Evolutionary conservation across 2,329 filamentous ascomycete genomes (phyloP).

Genomic region (Ophiocordyceps robertsii): DNA sequence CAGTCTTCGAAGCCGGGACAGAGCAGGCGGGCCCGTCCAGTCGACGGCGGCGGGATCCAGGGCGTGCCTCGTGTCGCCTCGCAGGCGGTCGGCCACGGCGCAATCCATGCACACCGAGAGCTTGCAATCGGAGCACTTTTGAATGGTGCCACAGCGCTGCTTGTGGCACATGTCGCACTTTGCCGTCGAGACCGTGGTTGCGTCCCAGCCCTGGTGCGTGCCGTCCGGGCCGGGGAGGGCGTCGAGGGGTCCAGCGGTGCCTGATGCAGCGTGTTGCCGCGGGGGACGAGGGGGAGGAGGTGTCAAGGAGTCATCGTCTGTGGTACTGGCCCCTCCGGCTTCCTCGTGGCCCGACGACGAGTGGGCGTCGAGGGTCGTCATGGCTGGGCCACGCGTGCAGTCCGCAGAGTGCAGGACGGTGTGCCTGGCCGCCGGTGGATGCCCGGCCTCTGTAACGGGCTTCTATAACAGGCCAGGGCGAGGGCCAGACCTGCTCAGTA

Average conservation of each 20-base stretch:
- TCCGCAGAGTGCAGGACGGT: too few relatives aligned
- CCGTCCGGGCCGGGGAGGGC: slow-evolving; percentile 1
- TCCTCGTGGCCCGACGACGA: too few relatives aligned
- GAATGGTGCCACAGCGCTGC: slow-evolving; percentile 10
- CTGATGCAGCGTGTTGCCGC: neutral
- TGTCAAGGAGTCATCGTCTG: too few relatives aligned
- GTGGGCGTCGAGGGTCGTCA: too few relatives aligned
- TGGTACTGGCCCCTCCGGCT: too few relatives aligned
- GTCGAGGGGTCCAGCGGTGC: neutral
- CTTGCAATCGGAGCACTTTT: slow-evolving; percentile 11
- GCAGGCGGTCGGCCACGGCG: slow-evolving; percentile 5
- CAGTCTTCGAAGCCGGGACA: neutral
- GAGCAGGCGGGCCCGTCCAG: slow-evolving; percentile 5
- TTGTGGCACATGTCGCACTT: slow-evolving; percentile 13
- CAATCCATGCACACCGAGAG: slow-evolving; percentile 11
- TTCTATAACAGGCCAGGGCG: too few relatives aligned
- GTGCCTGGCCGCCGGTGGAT: too few relatives aligned
- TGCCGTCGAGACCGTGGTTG: slow-evolving; percentile 9
- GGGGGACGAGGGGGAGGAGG: too few relatives aligned
- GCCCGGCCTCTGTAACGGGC: too few relatives aligned
- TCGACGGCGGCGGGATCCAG: slow-evolving; percentile 7
- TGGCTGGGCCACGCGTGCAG: too few relatives aligned
- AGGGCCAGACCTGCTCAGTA: too few relatives aligned
- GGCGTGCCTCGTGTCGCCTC: slow-evolving; percentile 7
- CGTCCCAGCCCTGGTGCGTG: slow-evolving; percentile 9